Evolutionary conservation across 768 basidiomycete genomes (phyloP).

Genomic region (Xanthoconium purpureum): DNA sequence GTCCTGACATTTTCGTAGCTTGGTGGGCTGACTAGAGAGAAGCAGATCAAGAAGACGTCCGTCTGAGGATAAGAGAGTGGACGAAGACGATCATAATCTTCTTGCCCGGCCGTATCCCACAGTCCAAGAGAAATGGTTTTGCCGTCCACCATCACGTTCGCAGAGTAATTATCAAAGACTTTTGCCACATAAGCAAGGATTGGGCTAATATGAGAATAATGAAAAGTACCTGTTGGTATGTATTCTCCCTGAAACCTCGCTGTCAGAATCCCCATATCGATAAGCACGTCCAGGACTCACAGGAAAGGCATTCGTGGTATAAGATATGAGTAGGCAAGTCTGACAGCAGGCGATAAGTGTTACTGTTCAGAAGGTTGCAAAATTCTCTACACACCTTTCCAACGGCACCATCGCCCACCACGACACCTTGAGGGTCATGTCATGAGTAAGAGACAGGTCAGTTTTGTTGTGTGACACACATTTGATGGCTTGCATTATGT

Average conservation of each 20-base stretch:
- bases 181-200: slow-evolving; percentile 14
- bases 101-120: slow-evolving; percentile 99
- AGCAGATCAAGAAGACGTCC: slow-evolving; percentile 98
- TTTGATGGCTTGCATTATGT: slow-evolving; percentile 85
- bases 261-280: slow-evolving; percentile 17
- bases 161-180: slow-evolving; percentile 99
- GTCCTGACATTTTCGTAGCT: slow-evolving; percentile 99
- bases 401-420: slow-evolving; percentile 97
- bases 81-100: slow-evolving; percentile 97
- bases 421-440: slow-evolving; percentile 66
- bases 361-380: not conserved
- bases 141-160: slow-evolving; percentile 98
- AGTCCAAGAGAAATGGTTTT: slow-evolving; percentile 97
- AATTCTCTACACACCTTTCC: slow-evolving; percentile 70
- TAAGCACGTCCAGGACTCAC: slow-evolving; percentile 45
- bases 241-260: slow-evolving; percentile 74
- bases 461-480: slow-evolving; percentile 47
- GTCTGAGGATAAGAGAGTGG: slow-evolving; percentile 99
- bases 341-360: slow-evolving; percentile 33
- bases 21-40: slow-evolving; percentile 96
- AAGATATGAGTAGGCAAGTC: slow-evolving; percentile 99
- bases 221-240: slow-evolving; percentile 79
- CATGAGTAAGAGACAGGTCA: slow-evolving; percentile 30
- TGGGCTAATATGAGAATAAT: not conserved
- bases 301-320: slow-evolving; percentile 97